These are phyloP conservation scores for Capsella bursapastoris DNA, from an alignment of 345 rosid species.

Conservation along the genomic window DNA sequence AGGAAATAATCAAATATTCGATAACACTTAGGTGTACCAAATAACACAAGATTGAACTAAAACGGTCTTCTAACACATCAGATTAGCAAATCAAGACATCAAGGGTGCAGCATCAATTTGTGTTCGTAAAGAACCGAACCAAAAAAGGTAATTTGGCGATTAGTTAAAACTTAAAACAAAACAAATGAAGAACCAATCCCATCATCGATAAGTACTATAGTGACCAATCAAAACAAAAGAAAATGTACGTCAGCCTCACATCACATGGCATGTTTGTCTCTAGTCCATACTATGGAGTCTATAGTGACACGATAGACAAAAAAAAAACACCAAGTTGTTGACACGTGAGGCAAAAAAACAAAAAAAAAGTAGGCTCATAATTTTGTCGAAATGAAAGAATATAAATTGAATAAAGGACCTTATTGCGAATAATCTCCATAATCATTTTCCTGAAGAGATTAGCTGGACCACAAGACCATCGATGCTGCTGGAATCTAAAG, in stretches of 20 bases:
- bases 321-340: not conserved
- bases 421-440: conserved; percentile 52
- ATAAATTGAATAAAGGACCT: conserved; percentile 40
- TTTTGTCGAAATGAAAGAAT: conserved; percentile 1
- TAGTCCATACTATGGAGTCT: too few species aligned
- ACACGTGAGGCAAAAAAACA: not conserved
- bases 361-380: not conserved
- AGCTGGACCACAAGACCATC: conserved; percentile 76
- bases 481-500: conserved; percentile 60
- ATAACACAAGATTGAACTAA: not conserved
- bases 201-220: not conserved
- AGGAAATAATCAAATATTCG: not conserved
- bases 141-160: not conserved
- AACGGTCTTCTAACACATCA: not conserved
- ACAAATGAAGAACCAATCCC: not conserved
- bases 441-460: conserved; percentile 64
- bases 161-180: not conserved
- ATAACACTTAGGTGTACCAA: not conserved
- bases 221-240: not conserved
- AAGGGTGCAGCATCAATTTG: not conserved
- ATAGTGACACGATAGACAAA: not conserved
- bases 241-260: conserved; percentile 15
- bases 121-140: not conserved
- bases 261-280: conserved; percentile 25
- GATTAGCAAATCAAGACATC: not conserved